Conservation (phyloP, 1,284 basidiomycete species). For the Ganoderma resinaceum region DNA sequence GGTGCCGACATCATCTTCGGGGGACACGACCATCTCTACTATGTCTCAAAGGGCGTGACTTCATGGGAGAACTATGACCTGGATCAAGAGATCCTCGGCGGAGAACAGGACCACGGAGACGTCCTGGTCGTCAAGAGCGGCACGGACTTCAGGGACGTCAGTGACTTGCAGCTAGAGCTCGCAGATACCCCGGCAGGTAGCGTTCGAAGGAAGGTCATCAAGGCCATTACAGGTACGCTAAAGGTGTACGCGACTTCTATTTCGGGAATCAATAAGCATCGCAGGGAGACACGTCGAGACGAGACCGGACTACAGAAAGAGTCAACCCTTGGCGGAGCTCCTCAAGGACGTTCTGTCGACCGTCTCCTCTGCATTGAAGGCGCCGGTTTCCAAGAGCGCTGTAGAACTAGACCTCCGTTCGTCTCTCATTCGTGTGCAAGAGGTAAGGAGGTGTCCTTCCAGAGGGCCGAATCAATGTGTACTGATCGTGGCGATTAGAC, state of each 20-base stretch:
- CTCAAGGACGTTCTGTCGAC: slow-evolving; percentile 74
- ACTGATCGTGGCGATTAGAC: slow-evolving; percentile 52
- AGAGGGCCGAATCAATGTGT: neutral
- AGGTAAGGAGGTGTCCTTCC: slow-evolving; percentile 49
- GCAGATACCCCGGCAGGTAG: slow-evolving; percentile 66
- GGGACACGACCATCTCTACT: slow-evolving; percentile 92
- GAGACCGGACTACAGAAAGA: slow-evolving; percentile 66
- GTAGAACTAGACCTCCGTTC: slow-evolving; percentile 81
- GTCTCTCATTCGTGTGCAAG: slow-evolving; percentile 72
- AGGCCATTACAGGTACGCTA: slow-evolving; percentile 61
- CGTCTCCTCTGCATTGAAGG: slow-evolving; percentile 74
- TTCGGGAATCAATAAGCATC: neutral
- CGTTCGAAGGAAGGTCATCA: slow-evolving; percentile 74
- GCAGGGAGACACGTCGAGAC: slow-evolving; percentile 74
- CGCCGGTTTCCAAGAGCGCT: slow-evolving; percentile 76
- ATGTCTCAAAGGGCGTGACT: slow-evolving; percentile 78
- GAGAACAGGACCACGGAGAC: slow-evolving; percentile 78
- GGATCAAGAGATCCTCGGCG: slow-evolving; percentile 65
- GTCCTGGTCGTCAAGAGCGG: slow-evolving; percentile 86
- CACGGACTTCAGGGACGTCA: slow-evolving; percentile 90
- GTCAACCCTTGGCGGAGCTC: slow-evolving; percentile 62
- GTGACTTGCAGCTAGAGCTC: slow-evolving; percentile 74
- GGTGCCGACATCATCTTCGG: slow-evolving; percentile 89
- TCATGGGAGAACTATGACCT: slow-evolving; percentile 78
- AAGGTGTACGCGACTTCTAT: neutral